Evolutionary conservation across 768 basidiomycete genomes (phyloP).

Genomic region (Leccinellum albellum): DNA sequence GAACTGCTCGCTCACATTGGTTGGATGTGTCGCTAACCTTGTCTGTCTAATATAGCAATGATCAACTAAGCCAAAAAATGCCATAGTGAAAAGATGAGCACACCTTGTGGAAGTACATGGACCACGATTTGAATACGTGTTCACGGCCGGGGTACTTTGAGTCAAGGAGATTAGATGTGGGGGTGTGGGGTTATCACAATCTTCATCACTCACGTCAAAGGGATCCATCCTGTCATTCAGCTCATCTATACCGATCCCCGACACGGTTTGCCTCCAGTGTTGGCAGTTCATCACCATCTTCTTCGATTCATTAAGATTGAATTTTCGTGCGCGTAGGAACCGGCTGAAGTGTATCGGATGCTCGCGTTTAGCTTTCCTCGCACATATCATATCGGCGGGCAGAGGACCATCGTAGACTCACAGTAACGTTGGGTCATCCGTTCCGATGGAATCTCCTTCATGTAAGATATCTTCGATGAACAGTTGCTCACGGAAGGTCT

Average conservation of each 20-base stretch:
- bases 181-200: background rate
- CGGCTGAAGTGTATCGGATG: constrained; percentile 40
- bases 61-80: background rate
- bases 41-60: constrained; percentile 46
- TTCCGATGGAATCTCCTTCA: constrained; percentile 60
- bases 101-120: constrained; percentile 76
- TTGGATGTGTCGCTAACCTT: constrained; percentile 43
- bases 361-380: constrained; percentile 4
- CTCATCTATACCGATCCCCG: constrained; percentile 62
- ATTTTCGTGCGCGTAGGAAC: constrained; percentile 74
- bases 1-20: background rate
- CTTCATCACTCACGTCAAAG: constrained; percentile 52
- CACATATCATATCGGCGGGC: background rate
- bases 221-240: constrained; percentile 61
- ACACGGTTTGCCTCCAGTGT: constrained; percentile 62
- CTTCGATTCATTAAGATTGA: constrained; percentile 54
- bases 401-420: constrained; percentile 28
- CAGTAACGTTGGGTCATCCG: constrained; percentile 58
- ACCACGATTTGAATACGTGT: constrained; percentile 71
- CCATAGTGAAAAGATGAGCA: constrained; percentile 8
- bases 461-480: constrained; percentile 51
- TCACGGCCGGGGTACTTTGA: constrained; percentile 65
- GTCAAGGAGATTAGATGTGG: background rate
- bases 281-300: constrained; percentile 66
- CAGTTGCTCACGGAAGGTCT: constrained; percentile 49